phyloP scores from a whole-genome alignment of 257 asterid genomes.

The Plectranthus barbatus region DNA sequence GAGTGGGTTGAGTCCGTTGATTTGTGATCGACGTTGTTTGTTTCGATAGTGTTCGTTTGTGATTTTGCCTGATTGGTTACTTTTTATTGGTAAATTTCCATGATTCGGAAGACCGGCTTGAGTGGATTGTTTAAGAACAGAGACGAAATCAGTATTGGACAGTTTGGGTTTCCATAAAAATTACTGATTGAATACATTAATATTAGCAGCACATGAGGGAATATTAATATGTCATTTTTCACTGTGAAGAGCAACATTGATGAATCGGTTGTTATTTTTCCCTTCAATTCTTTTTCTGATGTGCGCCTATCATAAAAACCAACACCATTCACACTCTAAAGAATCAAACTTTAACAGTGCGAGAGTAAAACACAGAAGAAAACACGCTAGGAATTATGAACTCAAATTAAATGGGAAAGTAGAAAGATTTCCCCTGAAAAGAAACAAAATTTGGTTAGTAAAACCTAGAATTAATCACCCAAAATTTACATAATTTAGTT shows the following conservation, averaged over 20 bases:
- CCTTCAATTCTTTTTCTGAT: neutral
- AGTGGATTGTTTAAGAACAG: neutral
- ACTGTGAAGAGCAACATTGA: conserved; percentile 4
- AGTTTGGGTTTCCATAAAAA: neutral
- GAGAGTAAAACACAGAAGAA: no score
- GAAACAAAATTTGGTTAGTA: no score
- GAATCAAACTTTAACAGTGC: no score
- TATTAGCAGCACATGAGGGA: neutral
- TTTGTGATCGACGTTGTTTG: neutral
- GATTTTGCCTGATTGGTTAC: conserved; percentile 5
- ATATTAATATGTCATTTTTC: neutral
- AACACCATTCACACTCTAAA: no score
- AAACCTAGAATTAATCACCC: no score
- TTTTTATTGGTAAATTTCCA: neutral
- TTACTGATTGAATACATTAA: neutral
- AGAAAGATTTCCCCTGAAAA: no score
- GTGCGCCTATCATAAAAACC: conserved; percentile 2
- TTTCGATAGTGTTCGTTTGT: neutral
- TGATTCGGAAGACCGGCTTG: conserved; percentile 1
- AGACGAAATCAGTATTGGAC: neutral
- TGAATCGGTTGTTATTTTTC: neutral
- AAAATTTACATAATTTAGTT: no score
- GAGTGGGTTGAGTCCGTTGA: conserved; percentile 10
- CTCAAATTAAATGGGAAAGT: no score
- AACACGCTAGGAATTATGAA: no score